Evolutionary conservation across 495 filamentous ascomycete species (phyloP).

Genomic region (Aspergillus sclerotioniger): DNA sequence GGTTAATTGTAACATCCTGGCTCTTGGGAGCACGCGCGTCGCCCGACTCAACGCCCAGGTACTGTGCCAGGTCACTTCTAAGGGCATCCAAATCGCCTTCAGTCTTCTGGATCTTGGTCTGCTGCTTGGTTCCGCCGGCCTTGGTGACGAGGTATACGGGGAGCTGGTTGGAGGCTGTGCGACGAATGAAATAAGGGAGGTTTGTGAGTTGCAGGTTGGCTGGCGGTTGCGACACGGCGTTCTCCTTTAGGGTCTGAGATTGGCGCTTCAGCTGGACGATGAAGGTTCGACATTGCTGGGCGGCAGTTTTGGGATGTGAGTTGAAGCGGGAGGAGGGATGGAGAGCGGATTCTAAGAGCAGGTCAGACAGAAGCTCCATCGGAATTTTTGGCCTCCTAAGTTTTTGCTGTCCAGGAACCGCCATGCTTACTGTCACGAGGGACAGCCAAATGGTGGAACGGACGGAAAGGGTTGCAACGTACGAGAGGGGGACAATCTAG

Average conservation of each 20-base stretch:
- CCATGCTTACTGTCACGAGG: constrained; percentile 6
- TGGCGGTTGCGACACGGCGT: constrained; percentile 24
- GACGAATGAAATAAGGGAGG: constrained; percentile 69
- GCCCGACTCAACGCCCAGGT: constrained; percentile 45
- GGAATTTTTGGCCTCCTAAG: neutral
- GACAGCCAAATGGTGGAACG: constrained; percentile 7
- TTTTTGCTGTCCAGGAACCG: neutral
- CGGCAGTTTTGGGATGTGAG: constrained; percentile 16
- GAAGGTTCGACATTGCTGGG: constrained; percentile 41
- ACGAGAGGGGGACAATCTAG: constrained; percentile 32
- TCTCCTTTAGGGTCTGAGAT: constrained; percentile 40
- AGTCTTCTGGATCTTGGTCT: constrained; percentile 74
- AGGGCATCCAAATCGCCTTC: constrained; percentile 66
- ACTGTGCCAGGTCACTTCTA: constrained; percentile 46
- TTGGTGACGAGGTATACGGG: constrained; percentile 77
- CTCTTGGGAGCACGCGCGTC: constrained; percentile 27
- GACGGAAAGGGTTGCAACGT: constrained; percentile 24
- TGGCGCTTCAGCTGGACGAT: constrained; percentile 40
- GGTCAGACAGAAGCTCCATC: constrained; percentile 4
- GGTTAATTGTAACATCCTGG: constrained; percentile 54
- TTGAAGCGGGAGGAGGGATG: constrained; percentile 20
- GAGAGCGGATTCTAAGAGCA: constrained; percentile 22
- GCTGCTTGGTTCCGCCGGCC: constrained; percentile 71
- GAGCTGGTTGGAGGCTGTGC: constrained; percentile 67
- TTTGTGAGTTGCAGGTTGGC: constrained; percentile 35